Evolutionary conservation across 805 yeast genomes (phyloP), one percentile per base, ranked within the genome.

Genomic region (Metschnikowia colocasiae): DNA sequence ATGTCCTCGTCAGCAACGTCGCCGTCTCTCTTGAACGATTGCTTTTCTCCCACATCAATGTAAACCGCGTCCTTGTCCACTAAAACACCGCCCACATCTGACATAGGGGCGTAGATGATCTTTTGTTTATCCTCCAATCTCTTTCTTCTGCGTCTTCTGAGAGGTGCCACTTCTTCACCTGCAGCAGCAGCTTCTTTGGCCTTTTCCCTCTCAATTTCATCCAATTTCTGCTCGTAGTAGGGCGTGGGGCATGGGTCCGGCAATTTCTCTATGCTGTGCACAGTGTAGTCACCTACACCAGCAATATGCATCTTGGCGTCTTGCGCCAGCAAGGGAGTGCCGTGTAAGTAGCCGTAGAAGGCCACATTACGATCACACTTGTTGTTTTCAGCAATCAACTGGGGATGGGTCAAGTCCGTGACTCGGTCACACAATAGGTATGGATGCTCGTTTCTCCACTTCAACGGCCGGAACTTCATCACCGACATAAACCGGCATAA

Each of bases 191-290:
- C 85, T 40, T 75, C 71, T 59, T 82, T 84, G 36, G 81, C 79
- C 52, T 74, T 79, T 60, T 87, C 95, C 59, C 92, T 73, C 68
- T 86, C 94, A 33, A 77, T 62, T 33, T 89, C 97, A 53, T 87
- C 96, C 32, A 89, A 70, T 58, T 79, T 85, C 63, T 90, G 95
- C 63, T 90, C 95, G 56, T 76, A 89, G 59, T 80, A 87, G 2
- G 99, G 99, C 0, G 99, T 92, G 26, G 99, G 99, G 64, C 99
- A 95, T 16, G 99, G 99, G 72, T 94, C 99, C 2, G 98, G 97
- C 45, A 94, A 74, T 58, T 88, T 86, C 65, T 94, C 98, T 16
- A 89, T 83, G 10, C 81, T 77, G 13, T 83, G 74, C 9, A 89
- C 84, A 1, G 83, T 73, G 56, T 82, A 80, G 62, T 94, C 99